Conservation (phyloP, 345 rosid species). For the Chamaenerion angustifolium region DNA sequence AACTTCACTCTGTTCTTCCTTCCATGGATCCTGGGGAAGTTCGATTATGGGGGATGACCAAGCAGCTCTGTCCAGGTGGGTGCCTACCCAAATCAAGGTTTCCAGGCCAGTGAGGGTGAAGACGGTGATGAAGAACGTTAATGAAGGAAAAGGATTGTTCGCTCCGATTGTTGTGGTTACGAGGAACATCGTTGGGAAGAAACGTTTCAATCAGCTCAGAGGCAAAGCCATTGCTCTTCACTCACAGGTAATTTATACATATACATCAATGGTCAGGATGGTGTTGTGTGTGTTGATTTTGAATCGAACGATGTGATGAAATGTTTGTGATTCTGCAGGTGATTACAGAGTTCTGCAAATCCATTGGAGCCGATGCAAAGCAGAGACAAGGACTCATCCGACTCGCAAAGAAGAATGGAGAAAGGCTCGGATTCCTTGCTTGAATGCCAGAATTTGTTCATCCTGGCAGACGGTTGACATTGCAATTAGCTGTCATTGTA, state of each 20-base stretch:
- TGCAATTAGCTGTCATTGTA: no score
- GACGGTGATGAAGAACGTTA: constrained; percentile 79
- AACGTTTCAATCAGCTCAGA: constrained; percentile 77
- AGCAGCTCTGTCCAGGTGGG: constrained; percentile 18
- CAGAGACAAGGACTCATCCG: constrained; percentile 96
- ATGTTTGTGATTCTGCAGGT: constrained; percentile 30
- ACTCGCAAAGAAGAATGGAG: constrained; percentile 96
- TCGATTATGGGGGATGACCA: constrained; percentile 40
- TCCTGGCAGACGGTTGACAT: no score
- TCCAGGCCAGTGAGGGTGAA: constrained; percentile 25
- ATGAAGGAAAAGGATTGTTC: constrained; percentile 91
- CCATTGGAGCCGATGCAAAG: constrained; percentile 92
- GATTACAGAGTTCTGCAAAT: constrained; percentile 86
- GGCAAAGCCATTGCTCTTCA: constrained; percentile 97
- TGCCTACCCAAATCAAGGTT: constrained; percentile 23
- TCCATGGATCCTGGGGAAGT: constrained; percentile 44
- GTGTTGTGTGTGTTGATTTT: no score
- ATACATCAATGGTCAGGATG: no score
- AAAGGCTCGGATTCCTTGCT: constrained; percentile 87
- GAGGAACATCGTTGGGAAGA: constrained; percentile 63
- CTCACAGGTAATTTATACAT: constrained; percentile 81
- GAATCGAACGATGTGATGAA: no score
- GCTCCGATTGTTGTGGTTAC: constrained; percentile 72
- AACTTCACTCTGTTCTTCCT: constrained; percentile 27
- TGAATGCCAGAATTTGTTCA: constrained; percentile 19